A percentile compares a stretch with the other conserved stretches of the same genome.
Evolutionary conservation across 2,329 filamentous ascomycete genomes (phyloP).

Genomic region (Proliferodiscus dingleyae): DNA sequence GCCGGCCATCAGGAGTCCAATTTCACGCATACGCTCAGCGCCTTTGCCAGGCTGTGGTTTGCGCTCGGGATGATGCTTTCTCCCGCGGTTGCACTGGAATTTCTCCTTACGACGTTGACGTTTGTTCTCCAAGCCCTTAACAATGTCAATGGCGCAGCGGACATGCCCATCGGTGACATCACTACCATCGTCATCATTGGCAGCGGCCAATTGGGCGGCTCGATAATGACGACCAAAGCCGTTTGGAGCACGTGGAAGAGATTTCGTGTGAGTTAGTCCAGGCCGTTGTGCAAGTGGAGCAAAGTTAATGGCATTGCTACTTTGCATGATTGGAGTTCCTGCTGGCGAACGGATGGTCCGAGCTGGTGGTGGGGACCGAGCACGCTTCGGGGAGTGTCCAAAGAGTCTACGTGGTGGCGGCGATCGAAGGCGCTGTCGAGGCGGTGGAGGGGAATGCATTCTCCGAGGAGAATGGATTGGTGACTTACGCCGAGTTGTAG

Average conservation of each 20-base stretch:
- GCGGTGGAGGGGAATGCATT: slow-evolving; percentile 35
- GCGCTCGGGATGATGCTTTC: slow-evolving; percentile 56
- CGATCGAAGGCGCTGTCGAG: slow-evolving; percentile 32
- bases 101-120: slow-evolving; percentile 90
- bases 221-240: slow-evolving; percentile 51
- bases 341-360: slow-evolving; percentile 46
- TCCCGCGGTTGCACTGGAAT: slow-evolving; percentile 78
- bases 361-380: slow-evolving; percentile 66
- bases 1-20: slow-evolving; percentile 84
- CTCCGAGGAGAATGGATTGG: slow-evolving; percentile 57
- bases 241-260: slow-evolving; percentile 74
- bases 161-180: slow-evolving; percentile 56
- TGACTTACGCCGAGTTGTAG: slow-evolving; percentile 37
- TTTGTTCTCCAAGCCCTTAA: slow-evolving; percentile 93
- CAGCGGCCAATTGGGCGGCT: slow-evolving; percentile 40
- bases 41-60: slow-evolving; percentile 78
- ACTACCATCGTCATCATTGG: slow-evolving; percentile 35
- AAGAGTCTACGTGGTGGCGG: slow-evolving; percentile 31
- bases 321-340: slow-evolving; percentile 37
- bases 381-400: slow-evolving; percentile 41
- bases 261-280: slow-evolving; percentile 73
- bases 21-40: slow-evolving; percentile 86
- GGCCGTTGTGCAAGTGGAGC: slow-evolving; percentile 54
- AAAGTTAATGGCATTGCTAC: slow-evolving; percentile 38
- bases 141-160: slow-evolving; percentile 93